Evolutionary conservation across 2,329 filamentous ascomycete genomes (phyloP), one percentile per base, ranked within the genome.

Genomic region (Ceratocystis cacaofunesta): DNA sequence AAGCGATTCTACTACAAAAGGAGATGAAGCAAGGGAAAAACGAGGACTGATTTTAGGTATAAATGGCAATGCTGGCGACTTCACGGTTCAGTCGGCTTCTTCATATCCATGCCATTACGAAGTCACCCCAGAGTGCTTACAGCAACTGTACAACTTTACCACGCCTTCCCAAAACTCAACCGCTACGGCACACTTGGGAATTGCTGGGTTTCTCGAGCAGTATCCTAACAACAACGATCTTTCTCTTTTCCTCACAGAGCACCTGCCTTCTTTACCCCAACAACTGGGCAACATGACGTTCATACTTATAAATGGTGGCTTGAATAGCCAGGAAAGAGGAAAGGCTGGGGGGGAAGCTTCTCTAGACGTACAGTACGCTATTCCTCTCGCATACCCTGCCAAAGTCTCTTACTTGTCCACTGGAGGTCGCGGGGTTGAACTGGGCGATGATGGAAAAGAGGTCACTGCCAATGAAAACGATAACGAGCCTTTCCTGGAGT

Each of bases 401-500:
- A 71, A 77, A 5, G 71, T 81, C 2, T 74, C 71, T 1, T 81
- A 77, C 69, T 79, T 78, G 68, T 73, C 75, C 2, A 76, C 77
- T 0, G 78, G 75, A 4, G 79, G 79, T 1, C 74, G 77, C 1
- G 78, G 76, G 12, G 72, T 71, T 3, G 74, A 78, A 67, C 70
- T 81, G 6, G 73, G 75, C 67, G 69, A 73, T 4, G 65, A 74
- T 10, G 77, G 78, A n/a, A 69, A 73, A 1, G 66, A 73, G 0
- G 57, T 77, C 2, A 66, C 72, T 0, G 70, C 69, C 3, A 69
- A 71, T 1, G 68, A 70, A 3, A 71, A 71, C 62, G 71, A 76
- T 67, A 85, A 85, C 70, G 82, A 85, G 71, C 83, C 83, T 0
- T 85, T 82, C 68, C 72, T 85, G 3, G 77, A 80, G 46, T 79